Evolutionary conservation across 257 asterid genomes (phyloP).

Genomic region (Fraxinus anomala): DNA sequence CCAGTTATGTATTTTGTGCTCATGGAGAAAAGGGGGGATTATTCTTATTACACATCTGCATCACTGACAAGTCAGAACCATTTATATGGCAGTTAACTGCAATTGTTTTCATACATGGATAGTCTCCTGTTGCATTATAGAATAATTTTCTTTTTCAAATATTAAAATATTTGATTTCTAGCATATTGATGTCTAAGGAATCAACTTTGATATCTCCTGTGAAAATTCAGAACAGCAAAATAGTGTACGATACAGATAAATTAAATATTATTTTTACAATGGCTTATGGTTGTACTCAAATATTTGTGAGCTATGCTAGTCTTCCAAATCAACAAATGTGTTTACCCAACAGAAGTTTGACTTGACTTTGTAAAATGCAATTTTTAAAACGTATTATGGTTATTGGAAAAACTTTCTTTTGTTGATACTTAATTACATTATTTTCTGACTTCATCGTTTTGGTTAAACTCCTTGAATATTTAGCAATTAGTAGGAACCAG

Average conservation of each 20-base stretch:
- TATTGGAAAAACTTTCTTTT: background rate
- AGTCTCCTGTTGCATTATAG: background rate
- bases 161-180: background rate
- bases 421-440: background rate
- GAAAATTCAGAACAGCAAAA: background rate
- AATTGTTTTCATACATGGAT: background rate
- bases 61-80: background rate
- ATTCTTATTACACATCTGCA: background rate
- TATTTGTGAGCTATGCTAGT: too few relatives aligned
- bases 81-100: background rate
- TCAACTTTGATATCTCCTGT: background rate
- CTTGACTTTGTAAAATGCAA: too few relatives aligned
- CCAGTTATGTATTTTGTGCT: conserved; percentile 12
- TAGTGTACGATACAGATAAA: background rate
- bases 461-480: background rate
- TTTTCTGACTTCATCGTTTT: background rate
- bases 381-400: background rate
- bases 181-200: background rate
- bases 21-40: conserved; percentile 5
- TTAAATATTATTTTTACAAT: too few relatives aligned
- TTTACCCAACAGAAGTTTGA: too few relatives aligned
- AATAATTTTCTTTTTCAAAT: background rate
- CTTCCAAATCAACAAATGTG: too few relatives aligned
- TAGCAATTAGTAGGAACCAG: background rate
- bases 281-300: background rate